Base-by-base conservation (phyloP, 768 basidiomycete species). In the Calvatia gigantea region DNA sequence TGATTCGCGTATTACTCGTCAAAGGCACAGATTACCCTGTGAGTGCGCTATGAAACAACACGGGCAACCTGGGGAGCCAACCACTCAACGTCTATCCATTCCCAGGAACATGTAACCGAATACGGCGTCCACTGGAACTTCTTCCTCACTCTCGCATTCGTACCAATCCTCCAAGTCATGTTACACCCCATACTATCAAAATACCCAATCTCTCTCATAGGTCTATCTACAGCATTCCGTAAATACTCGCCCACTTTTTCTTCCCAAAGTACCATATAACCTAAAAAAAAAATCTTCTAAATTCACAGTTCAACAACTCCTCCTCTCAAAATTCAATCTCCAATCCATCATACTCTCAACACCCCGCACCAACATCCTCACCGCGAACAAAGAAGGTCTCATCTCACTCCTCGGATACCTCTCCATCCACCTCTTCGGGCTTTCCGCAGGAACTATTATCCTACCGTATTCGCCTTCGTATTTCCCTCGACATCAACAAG, bases 41-140 rank as follows among this genome's bases (percentile, higher is more conserved):
- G 69, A 23, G 84, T 68, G 23, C 33, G 2, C 17, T 21, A 7
- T 6, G 23, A 42, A 14, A 11, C 4, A 9, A 3, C 33, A 35
- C 12, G n/a, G 11, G 33, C 1, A 6, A n/a, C n/a, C n/a, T 15
- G 4, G 11, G n/a, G 33, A 12, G 6, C 33, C n/a, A 15, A 35
- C 12, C 12, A 25, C 19, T 19, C 23, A 12, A 8, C 19, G 4
- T 42, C 51, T 51, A 19, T 33, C 23, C 28, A 28, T 56, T 32
- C 35, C 21, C 29, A 75, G 95, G 97, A 98, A 74, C 97, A 98
- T 57, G 86, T 89, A 52, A 87, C 94, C 0, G 97, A 99, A 71
- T 98, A 98, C 60, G 97, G 97, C 0, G 83, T 84, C 0, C 96
- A 98, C 63, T 99, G 97, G 97, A 98, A 98, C 67, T 98, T 98